Evolutionary conservation across 768 basidiomycete genomes (phyloP), one percentile per base, ranked within the genome.

Genomic region (Macrolepiota albuminosa): DNA sequence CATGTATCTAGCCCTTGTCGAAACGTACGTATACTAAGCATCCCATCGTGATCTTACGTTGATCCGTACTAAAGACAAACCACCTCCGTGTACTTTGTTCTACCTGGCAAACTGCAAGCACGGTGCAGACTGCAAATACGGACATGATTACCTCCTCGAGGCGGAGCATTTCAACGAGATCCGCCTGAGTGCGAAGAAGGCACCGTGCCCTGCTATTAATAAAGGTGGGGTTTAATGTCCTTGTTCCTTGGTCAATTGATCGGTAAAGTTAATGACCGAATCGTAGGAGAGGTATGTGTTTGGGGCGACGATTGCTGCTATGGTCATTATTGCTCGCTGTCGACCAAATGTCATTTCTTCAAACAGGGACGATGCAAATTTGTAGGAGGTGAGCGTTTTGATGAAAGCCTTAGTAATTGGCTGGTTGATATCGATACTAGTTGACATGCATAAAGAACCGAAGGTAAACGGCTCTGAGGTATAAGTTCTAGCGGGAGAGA

Each of bases 61-160:
- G 49, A 64, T 61, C 54, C 39, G 14, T 46, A 57, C 39, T 63
- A 36, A 66, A 85, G 85, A 87, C 65, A 82, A 75, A 66, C 86
- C 86, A 2, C 81, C 87, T 26, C 86, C 87, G 16, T 88, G 87
- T 68, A 87, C 85, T 18, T 71, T 85, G 53, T 86, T 84, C 71
- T 88, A 87, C 67, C 74, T 88, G 31, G 78, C 82, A 34, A 77
- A 75, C 50, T 88, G 87, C 75, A 83, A 84, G 66, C 79, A 81
- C 57, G 85, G 83, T 16, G 67, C 72, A 9, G 77, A 79, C 29
- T 88, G 86, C 68, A 82, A 79, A 71, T 88, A 83, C 61, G 81
- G 71, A 14, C 86, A 88, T 59, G 81, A 88, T 64, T 88, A 87
- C 66, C 60, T 83, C 36, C 71, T 88, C 6, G 75, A 80, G 29